Conservation (phyloP, 768 basidiomycete genomes). For the Tricholoma hemisulphureum region DNA sequence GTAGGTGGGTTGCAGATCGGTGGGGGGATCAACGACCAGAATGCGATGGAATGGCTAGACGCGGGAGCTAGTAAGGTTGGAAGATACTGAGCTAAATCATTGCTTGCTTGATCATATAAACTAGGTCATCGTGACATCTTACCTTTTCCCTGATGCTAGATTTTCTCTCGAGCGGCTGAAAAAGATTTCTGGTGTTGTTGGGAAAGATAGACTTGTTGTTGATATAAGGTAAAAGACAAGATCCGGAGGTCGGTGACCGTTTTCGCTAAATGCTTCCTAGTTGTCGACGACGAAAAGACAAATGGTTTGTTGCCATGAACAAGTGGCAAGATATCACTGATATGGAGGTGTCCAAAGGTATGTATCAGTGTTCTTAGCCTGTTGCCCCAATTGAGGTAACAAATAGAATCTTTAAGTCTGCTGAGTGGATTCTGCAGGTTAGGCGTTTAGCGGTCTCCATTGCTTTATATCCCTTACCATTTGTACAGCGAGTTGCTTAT, state of each 20-base stretch:
- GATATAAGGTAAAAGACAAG: conserved; percentile 75
- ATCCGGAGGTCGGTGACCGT: not conserved
- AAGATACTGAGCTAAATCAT: not conserved
- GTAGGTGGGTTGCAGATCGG: conserved; percentile 85
- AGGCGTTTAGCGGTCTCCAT: not conserved
- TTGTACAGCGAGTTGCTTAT: conserved; percentile 82
- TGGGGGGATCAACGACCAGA: conserved; percentile 82
- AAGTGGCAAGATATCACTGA: conserved; percentile 98
- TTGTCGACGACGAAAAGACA: conserved; percentile 72
- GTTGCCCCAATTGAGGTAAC: not conserved
- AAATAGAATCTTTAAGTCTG: conserved; percentile 70
- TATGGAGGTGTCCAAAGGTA: conserved; percentile 86
- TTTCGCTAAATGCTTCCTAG: conserved; percentile 38
- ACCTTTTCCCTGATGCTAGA: conserved; percentile 80
- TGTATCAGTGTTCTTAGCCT: conserved; percentile 4
- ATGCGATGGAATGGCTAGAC: conserved; percentile 82
- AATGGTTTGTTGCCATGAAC: conserved; percentile 97
- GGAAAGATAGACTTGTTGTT: conserved; percentile 86
- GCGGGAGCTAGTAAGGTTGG: conserved; percentile 84
- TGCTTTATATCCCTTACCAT: not conserved
- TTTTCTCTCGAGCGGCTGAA: conserved; percentile 76
- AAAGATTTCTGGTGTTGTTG: conserved; percentile 58
- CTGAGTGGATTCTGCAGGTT: conserved; percentile 83
- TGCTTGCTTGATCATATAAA: conserved; percentile 2
- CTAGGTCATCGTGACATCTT: conserved; percentile 98